A percentile compares a stretch with the other conserved stretches of the same genome.
Conservation (phyloP, 371 early-diverging fungal genomes). For the Lichtheimia hyalospora region DNA sequence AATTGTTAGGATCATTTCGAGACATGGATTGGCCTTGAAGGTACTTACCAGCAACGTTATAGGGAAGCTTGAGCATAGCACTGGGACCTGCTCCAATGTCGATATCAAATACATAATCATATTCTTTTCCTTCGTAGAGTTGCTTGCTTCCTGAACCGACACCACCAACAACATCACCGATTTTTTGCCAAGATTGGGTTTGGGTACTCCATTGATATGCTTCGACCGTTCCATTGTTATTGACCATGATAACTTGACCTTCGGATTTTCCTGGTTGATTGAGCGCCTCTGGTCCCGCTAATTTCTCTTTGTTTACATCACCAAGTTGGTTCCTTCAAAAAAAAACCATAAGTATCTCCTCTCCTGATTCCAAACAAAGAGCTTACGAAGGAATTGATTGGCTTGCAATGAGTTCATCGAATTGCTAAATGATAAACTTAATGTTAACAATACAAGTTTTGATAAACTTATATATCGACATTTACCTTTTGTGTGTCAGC, state of each 20-base stretch:
- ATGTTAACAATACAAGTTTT: background rate
- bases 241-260: constrained; percentile 90
- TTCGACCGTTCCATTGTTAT: constrained; percentile 69
- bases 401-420: constrained; percentile 74
- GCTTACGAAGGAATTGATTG: constrained; percentile 78
- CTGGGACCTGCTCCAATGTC: constrained; percentile 82
- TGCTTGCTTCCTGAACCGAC: constrained; percentile 77
- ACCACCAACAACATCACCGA: constrained; percentile 95
- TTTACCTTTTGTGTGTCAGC: constrained; percentile 53
- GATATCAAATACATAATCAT: constrained; percentile 98
- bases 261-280: constrained; percentile 75
- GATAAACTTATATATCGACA: background rate
- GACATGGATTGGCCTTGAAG: background rate
- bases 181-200: constrained; percentile 78
- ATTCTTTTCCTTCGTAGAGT: constrained; percentile 84
- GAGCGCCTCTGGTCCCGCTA: constrained; percentile 81
- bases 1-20: background rate
- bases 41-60: constrained; percentile 74
- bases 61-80: constrained; percentile 88
- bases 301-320: constrained; percentile 79
- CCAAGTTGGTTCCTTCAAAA: constrained; percentile 79
- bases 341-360: background rate
- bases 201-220: constrained; percentile 84
- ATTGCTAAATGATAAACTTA: constrained; percentile 32
- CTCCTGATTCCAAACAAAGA: constrained; percentile 5